Conservation (phyloP, 805 yeast species). For the Saccharomycopsis fibuligera region DNA sequence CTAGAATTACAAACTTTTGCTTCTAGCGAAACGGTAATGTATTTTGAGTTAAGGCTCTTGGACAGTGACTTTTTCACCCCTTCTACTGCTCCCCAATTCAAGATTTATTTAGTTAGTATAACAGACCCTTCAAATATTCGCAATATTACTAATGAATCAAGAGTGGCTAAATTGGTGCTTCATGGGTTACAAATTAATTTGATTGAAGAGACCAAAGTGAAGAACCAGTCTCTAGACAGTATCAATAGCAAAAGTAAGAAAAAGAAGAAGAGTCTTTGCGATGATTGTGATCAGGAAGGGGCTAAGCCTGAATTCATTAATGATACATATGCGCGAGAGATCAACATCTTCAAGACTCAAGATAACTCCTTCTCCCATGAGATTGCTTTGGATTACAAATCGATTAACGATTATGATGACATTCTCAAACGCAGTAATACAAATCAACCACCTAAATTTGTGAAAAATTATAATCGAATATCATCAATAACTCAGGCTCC, state of each 20-base stretch:
- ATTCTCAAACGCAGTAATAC: neutral
- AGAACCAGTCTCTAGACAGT: slow-evolving; percentile 4
- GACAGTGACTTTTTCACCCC: slow-evolving; percentile 15
- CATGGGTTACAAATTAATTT: slow-evolving; percentile 4
- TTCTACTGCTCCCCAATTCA: slow-evolving; percentile 4
- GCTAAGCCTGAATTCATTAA: slow-evolving; percentile 2
- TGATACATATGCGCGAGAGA: neutral
- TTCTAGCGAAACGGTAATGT: no score
- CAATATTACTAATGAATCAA: neutral
- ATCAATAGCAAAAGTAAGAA: neutral
- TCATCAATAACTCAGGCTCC: neutral
- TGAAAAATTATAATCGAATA: neutral
- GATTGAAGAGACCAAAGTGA: slow-evolving; percentile 4
- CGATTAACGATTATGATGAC: neutral
- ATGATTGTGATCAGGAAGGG: no score
- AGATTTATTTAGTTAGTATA: slow-evolving; percentile 4
- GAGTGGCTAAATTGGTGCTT: neutral
- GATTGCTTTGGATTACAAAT: neutral
- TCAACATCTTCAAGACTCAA: neutral
- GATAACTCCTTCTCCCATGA: neutral
- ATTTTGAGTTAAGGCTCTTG: slow-evolving; percentile 11
- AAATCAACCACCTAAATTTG: neutral
- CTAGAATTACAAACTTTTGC: no score
- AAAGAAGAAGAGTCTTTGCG: neutral
- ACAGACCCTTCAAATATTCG: neutral